Conservation (phyloP, 495 filamentous ascomycete genomes). For the Xylaria sp. region DNA sequence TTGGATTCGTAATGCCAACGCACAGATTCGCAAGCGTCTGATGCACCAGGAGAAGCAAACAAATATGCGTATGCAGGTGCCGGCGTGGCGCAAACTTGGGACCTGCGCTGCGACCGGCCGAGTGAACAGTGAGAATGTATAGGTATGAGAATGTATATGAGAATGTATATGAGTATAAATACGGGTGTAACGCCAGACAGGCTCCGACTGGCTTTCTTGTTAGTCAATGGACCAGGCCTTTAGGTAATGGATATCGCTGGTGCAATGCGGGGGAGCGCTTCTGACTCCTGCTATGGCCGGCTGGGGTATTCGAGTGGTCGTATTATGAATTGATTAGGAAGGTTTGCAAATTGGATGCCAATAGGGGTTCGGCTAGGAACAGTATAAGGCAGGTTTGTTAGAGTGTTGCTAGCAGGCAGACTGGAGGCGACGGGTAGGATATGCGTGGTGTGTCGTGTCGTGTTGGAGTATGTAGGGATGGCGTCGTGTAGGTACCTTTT, state of each 20-base stretch:
- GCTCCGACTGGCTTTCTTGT: constrained; percentile 44
- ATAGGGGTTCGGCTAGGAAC: constrained; percentile 13
- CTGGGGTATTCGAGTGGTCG: neutral
- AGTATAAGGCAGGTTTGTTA: neutral
- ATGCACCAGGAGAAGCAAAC: constrained; percentile 11
- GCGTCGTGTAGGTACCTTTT: neutral
- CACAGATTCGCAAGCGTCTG: neutral
- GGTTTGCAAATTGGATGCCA: constrained; percentile 5
- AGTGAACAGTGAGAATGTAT: constrained; percentile 7
- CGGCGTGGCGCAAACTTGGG: constrained; percentile 16
- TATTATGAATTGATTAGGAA: constrained; percentile 9
- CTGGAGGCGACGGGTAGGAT: neutral
- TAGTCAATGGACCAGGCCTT: constrained; percentile 55
- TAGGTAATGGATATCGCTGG: constrained; percentile 56
- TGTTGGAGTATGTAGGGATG: neutral
- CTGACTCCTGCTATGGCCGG: neutral
- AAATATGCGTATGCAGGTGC: constrained; percentile 8
- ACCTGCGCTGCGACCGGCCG: constrained; percentile 2
- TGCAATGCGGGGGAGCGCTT: constrained; percentile 54
- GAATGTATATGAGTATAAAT: constrained; percentile 11
- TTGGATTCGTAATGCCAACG: constrained; percentile 13
- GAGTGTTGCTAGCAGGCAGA: neutral
- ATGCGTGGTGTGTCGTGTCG: constrained; percentile 4
- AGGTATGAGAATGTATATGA: constrained; percentile 17
- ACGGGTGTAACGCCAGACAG: constrained; percentile 20